Evolutionary conservation across 164 flowering plant species (phyloP).

Genomic region (grape (Vitis vinifera)): ASM3070453v1 NC_081812.1:22130501-22131000

Average conservation of each 20-base stretch:
- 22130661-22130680: slow-evolving; percentile 7
- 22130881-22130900: too few species aligned
- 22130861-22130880: too few species aligned
- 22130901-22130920: too few species aligned
- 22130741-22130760: not conserved
- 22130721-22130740: slow-evolving; percentile 46
- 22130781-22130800: too few species aligned
- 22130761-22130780: too few species aligned
- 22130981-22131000: too few species aligned
- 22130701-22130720: slow-evolving; percentile 49
- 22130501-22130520: slow-evolving; percentile 75
- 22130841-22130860: too few species aligned
- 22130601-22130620: not conserved
- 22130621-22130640: not conserved
- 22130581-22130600: not conserved
- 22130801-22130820: too few species aligned
- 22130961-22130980: too few species aligned
- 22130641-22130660: not conserved
- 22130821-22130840: too few species aligned
- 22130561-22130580: slow-evolving; percentile 37
- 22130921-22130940: too few species aligned
- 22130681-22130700: slow-evolving; percentile 49
- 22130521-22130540: slow-evolving; percentile 73
- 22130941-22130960: too few species aligned
- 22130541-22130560: slow-evolving; percentile 82